These are phyloP conservation scores for Citrus unshiu DNA, from an alignment of 345 rosid species.

Conservation along the genomic window DNA sequence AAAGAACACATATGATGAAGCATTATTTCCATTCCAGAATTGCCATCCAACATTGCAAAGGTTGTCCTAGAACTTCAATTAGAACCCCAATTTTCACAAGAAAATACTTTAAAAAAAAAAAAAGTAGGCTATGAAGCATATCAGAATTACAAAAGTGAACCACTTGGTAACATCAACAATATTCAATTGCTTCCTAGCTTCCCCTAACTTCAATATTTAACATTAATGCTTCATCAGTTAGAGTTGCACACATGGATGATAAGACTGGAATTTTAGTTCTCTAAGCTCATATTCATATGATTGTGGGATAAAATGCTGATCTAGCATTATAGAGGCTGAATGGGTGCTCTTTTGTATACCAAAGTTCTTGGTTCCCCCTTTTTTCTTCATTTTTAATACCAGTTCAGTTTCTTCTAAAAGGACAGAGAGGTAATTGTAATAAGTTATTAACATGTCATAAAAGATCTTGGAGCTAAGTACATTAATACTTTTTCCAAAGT, in stretches of 20 bases:
- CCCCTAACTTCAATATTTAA: background rate
- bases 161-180: background rate
- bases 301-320: no score
- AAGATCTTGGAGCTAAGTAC: background rate
- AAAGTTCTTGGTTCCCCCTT: no score
- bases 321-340: no score
- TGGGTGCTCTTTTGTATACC: no score
- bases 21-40: slow-evolving; percentile 32
- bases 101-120: slow-evolving; percentile 8
- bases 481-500: background rate
- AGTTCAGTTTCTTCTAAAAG: no score
- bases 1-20: slow-evolving; percentile 19
- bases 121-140: slow-evolving; percentile 10
- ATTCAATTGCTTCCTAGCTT: background rate
- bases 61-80: slow-evolving; percentile 24
- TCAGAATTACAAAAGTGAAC: slow-evolving; percentile 2
- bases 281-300: no score
- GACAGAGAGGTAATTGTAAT: background rate
- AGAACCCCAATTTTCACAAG: slow-evolving; percentile 19
- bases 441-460: background rate
- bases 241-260: background rate
- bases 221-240: background rate
- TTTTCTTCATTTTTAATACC: no score
- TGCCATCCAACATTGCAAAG: slow-evolving; percentile 24
- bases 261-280: no score